Evolutionary conservation across 129 eudicot species (phyloP), one percentile per base, ranked within the genome.

Genomic region (Dittrichia graveolens): DNA sequence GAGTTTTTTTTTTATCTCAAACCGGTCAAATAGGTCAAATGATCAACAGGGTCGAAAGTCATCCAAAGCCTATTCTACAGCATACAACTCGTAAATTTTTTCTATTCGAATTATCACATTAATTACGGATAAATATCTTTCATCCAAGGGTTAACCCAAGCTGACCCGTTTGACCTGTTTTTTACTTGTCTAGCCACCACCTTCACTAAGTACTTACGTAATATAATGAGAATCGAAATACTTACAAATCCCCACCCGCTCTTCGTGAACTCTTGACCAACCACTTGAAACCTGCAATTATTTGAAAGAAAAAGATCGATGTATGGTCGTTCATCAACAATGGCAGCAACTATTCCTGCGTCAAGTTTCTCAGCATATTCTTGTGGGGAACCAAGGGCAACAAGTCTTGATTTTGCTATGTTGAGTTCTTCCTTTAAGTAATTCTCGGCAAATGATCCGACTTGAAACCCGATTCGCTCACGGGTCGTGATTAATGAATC

Each of bases 191-290:
- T n/a, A n/a, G n/a, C n/a, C n/a, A 31, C 57, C 57, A 15, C 7
- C 57, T 54, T 54, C 16, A 16, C 18, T 18, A 35, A 15, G 66
- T 42, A 71, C n/a, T n/a, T n/a, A n/a, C n/a, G n/a, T n/a, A 55
- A 7, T 12, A 34, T 46, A 7, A 73, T 35, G 37, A 14, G 38
- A 64, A 68, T 46, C 8, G 71, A 74, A 71, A 75, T 66, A 84
- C 97, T 94, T 60, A 94, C 99, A 61, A 94, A 94, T 39, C 99
- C 97, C 99, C 99, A 94, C 3, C 97, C 96, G 31, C 86, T 79
- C 73, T 74, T 86, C 0, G 97, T 88, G 84, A 94, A 90, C 77
- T 90, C 93, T 49, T 70, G 86, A 15, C 99, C 99, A 14, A 87
- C 93, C 41, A 85, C 68, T 60, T 84, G 87, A 71, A 86, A 90